Evolutionary conservation across 495 filamentous ascomycete genomes (phyloP).

Genomic region (Lichenothelia convexa): DNA sequence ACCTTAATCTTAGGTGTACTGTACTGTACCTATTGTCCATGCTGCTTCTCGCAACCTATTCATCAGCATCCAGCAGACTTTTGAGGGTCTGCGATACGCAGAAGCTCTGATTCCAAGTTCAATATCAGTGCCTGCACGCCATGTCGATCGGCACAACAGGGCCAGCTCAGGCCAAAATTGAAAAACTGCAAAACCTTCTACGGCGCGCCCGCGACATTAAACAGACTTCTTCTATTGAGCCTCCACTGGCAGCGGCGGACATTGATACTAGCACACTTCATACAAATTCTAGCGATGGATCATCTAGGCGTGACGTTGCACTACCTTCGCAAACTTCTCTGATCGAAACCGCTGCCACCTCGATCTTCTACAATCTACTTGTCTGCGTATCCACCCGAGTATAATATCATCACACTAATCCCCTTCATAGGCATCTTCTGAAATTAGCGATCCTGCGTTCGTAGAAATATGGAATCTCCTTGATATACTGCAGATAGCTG

Average conservation of each 20-base stretch:
- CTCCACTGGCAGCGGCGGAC: conserved; percentile 37
- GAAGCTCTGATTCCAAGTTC: too few relatives aligned
- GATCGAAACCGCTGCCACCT: conserved; percentile 60
- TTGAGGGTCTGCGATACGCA: too few relatives aligned
- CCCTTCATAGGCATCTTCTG: conserved; percentile 9
- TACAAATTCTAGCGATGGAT: too few relatives aligned
- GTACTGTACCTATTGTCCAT: too few relatives aligned
- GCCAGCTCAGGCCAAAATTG: conserved; percentile 1
- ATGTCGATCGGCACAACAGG: too few relatives aligned
- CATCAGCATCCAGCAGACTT: too few relatives aligned
- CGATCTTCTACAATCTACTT: conserved; percentile 56
- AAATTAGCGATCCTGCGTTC: conserved; percentile 54
- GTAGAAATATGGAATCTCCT: conserved; percentile 81
- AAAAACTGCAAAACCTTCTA: conserved; percentile 39
- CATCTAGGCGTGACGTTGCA: too few relatives aligned
- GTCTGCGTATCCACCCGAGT: conserved; percentile 27
- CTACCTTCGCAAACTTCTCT: conserved; percentile 39
- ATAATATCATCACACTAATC: neutral
- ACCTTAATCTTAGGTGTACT: too few relatives aligned
- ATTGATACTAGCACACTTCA: conserved; percentile 14
- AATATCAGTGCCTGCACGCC: too few relatives aligned
- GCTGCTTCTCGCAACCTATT: too few relatives aligned
- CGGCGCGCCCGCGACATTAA: conserved; percentile 46
- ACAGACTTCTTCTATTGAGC: conserved; percentile 49
- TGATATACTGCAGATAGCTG: conserved; percentile 71